These are phyloP conservation scores for Murraya koenigii DNA, from an alignment of 345 rosid genomes.

Conservation along the genomic window DNA sequence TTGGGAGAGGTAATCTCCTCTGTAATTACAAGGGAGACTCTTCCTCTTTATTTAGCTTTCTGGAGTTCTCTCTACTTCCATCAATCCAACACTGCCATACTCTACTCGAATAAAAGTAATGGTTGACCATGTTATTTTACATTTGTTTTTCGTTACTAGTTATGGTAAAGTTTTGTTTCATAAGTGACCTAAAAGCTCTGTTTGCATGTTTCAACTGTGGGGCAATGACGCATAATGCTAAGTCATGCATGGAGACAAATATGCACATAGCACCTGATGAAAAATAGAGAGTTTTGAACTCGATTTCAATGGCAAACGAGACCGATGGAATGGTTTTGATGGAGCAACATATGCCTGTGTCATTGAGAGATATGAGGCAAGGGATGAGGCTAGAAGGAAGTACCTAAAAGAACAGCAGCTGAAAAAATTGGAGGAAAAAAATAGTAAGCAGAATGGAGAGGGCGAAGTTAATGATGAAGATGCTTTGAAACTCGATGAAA, in stretches of 20 bases:
- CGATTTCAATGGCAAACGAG: constrained; percentile 88
- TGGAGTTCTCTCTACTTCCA: background rate
- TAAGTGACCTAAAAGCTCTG: background rate
- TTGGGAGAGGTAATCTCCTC: background rate
- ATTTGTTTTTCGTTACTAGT: background rate
- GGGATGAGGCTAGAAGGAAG: constrained; percentile 74
- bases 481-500: constrained; percentile 82
- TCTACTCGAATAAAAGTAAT: background rate
- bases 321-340: constrained; percentile 89
- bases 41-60: background rate
- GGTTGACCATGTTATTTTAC: background rate
- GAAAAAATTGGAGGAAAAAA: constrained; percentile 80
- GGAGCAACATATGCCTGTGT: constrained; percentile 63
- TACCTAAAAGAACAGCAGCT: constrained; percentile 73
- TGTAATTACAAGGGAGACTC: background rate
- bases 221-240: constrained; percentile 74
- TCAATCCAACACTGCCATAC: background rate
- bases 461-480: constrained; percentile 59
- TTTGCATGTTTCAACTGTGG: constrained; percentile 57
- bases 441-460: constrained; percentile 42
- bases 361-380: constrained; percentile 75
- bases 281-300: constrained; percentile 73
- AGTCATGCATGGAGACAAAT: constrained; percentile 75
- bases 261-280: constrained; percentile 86
- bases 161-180: background rate